These are phyloP conservation scores for Arabis alpina DNA, from an alignment of 345 rosid species.

Conservation along the genomic window DNA sequence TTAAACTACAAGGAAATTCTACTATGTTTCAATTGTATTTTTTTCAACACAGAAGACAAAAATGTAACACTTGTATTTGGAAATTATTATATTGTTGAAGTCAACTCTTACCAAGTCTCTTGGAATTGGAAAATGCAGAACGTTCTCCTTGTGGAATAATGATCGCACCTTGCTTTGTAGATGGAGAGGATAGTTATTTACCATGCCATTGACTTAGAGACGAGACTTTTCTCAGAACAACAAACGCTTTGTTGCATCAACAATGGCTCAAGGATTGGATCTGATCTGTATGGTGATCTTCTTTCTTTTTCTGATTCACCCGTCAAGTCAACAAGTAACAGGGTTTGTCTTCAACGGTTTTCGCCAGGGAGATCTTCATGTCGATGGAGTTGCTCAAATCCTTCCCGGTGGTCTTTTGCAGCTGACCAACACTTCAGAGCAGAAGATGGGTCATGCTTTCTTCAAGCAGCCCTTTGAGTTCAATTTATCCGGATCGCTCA, in stretches of 20 bases:
- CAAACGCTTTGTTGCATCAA: constrained; percentile 22
- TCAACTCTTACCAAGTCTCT: constrained; percentile 35
- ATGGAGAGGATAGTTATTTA: constrained; percentile 20
- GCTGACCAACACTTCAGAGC: constrained; percentile 57
- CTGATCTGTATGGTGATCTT: constrained; percentile 37
- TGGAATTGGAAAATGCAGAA: constrained; percentile 14
- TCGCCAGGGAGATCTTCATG: constrained; percentile 39
- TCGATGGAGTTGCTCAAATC: constrained; percentile 51
- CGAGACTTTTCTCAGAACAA: constrained; percentile 2
- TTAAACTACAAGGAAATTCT: constrained; percentile 32
- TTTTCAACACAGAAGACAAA: constrained; percentile 4
- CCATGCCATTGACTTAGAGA: constrained; percentile 17
- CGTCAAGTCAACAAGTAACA: constrained; percentile 39
- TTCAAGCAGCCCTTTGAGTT: constrained; percentile 47
- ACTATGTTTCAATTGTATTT: constrained; percentile 12
- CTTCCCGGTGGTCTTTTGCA: constrained; percentile 55
- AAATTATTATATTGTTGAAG: constrained; percentile 29
- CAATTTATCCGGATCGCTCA: constrained; percentile 42
- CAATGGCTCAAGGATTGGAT: constrained; percentile 36
- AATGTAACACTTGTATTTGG: constrained; percentile 21
- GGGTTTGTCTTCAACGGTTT: constrained; percentile 59
- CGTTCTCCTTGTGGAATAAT: constrained; percentile 29
- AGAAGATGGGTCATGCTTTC: constrained; percentile 56
- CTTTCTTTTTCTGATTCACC: constrained; percentile 32
- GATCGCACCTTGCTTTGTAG: constrained; percentile 13